Conservation (phyloP, 495 filamentous ascomycete genomes). For the Aspergillus panamensis region DNA sequence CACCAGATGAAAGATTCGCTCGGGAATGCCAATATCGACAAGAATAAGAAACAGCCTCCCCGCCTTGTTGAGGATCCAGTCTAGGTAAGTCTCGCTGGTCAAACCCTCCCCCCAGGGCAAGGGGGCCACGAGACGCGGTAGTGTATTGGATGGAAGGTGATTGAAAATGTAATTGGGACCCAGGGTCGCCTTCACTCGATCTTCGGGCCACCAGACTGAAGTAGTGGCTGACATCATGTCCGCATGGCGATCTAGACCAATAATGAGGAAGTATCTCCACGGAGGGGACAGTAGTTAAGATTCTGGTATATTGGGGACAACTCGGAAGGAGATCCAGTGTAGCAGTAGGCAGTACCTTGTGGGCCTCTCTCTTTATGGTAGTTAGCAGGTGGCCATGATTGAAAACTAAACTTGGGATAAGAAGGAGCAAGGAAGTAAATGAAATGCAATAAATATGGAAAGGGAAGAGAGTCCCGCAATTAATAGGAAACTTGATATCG, state of each 20-base stretch:
- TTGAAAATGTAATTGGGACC: constrained; percentile 64
- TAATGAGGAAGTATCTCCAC: neutral
- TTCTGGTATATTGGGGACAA: constrained; percentile 1
- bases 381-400: constrained; percentile 6
- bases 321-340: constrained; percentile 2
- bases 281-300: neutral
- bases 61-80: constrained; percentile 82
- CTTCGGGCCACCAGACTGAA: constrained; percentile 76
- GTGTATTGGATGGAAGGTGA: constrained; percentile 61
- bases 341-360: neutral
- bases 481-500: constrained; percentile 7
- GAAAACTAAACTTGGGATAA: neutral
- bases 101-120: constrained; percentile 82
- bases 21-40: constrained; percentile 71
- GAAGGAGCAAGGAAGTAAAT: neutral
- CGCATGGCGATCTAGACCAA: constrained; percentile 20
- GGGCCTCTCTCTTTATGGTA: constrained; percentile 12
- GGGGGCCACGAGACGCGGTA: constrained; percentile 62
- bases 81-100: constrained; percentile 86
- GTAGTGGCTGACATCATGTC: constrained; percentile 30
- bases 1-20: constrained; percentile 80
- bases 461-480: neutral
- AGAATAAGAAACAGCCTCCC: constrained; percentile 80
- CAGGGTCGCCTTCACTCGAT: constrained; percentile 70
- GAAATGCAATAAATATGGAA: constrained; percentile 7